Evolutionary conservation across 2,329 filamentous ascomycete species (phyloP).

Genomic region (Clarireedia paspali): DNA sequence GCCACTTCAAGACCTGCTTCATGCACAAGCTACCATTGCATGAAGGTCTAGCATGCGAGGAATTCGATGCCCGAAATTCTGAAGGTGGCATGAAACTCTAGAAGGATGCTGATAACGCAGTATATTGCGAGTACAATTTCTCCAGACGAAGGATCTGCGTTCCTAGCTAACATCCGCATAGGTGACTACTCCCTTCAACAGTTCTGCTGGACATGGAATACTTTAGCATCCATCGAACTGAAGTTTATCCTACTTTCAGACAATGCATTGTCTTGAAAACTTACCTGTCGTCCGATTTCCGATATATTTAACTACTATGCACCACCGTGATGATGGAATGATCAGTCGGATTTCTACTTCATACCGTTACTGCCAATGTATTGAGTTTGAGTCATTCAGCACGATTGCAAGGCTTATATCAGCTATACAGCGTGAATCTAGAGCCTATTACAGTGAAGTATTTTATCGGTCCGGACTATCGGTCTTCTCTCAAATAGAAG

Average conservation of each 20-base stretch:
- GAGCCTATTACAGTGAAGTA: too few species aligned
- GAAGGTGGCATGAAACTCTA: not conserved
- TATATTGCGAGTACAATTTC: not conserved
- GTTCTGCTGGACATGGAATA: not conserved
- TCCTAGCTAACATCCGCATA: not conserved
- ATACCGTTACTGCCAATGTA: not conserved
- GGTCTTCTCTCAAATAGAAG: too few species aligned
- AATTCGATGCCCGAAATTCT: not conserved
- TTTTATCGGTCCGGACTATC: too few species aligned
- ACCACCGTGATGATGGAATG: too few species aligned
- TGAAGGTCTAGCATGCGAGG: not conserved
- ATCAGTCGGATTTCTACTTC: too few species aligned
- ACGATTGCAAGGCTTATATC: too few species aligned
- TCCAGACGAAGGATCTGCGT: not conserved
- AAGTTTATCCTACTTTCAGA: not conserved
- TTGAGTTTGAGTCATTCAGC: not conserved
- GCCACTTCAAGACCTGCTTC: not conserved
- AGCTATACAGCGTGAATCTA: too few species aligned
- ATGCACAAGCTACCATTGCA: conserved; percentile 2
- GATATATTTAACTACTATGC: too few species aligned
- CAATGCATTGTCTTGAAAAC: too few species aligned
- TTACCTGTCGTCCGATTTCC: too few species aligned
- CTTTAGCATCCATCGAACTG: not conserved
- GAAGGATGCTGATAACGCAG: not conserved
- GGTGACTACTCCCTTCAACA: not conserved